Conservation (phyloP, 2,329 filamentous ascomycete species). For the Cercospora sp. region DNA sequence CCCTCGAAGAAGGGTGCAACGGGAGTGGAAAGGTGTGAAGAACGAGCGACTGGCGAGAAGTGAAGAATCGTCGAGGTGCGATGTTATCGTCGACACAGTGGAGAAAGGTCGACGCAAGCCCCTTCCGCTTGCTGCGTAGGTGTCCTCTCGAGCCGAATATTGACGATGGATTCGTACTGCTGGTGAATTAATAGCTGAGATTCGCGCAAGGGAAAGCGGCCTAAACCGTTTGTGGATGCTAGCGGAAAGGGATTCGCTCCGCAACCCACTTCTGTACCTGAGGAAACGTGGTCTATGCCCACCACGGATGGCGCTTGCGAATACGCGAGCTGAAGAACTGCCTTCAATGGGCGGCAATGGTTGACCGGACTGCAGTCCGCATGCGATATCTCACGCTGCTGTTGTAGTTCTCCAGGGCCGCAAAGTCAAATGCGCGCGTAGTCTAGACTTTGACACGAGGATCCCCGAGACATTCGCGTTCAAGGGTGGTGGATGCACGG, state of each 20-base stretch:
- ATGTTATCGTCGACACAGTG: conserved; percentile 1
- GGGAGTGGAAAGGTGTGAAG: neutral
- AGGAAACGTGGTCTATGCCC: conserved; percentile 2
- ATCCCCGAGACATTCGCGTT: neutral
- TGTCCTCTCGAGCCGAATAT: conserved; percentile 2
- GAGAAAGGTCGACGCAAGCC: conserved; percentile 4
- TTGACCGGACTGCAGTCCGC: conserved; percentile 5
- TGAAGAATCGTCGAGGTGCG: neutral
- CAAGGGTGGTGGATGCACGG: neutral
- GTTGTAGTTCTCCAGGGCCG: neutral
- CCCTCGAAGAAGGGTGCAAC: neutral
- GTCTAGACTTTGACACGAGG: neutral
- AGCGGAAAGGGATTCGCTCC: conserved; percentile 1
- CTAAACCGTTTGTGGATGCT: conserved; percentile 1
- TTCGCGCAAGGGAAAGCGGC: conserved; percentile 5
- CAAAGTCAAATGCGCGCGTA: neutral
- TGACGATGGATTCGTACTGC: conserved; percentile 4
- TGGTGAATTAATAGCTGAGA: conserved; percentile 7
- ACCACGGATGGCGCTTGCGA: neutral
- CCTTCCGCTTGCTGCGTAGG: conserved; percentile 4
- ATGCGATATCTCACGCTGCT: neutral
- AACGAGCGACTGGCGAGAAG: conserved; percentile 1
- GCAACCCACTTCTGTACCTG: neutral
- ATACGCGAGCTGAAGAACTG: neutral
- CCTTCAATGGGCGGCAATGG: neutral